Base-by-base conservation (phyloP, 768 basidiomycete species). In the Sistotremastrum suecicum region DNA sequence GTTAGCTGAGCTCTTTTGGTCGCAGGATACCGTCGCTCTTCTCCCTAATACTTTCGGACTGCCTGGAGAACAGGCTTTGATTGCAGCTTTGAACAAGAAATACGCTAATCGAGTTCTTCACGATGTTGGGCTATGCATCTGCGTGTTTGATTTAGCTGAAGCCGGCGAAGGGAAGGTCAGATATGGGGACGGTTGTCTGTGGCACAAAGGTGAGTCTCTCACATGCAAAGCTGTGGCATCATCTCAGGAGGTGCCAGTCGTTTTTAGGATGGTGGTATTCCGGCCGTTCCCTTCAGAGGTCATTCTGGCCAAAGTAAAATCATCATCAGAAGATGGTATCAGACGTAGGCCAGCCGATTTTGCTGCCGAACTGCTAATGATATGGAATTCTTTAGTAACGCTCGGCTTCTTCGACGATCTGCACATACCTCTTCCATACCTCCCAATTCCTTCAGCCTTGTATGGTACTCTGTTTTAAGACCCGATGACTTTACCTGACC, bases 341-440 rank as follows among this genome's bases (percentile, higher is more conserved):
- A 71, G 87, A 61, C 61, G 94, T 92, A 51, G 38, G 85, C 67
- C 10, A 31, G 30, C 43, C 8, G 35, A 1, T 40, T 36, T 32
- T 40, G 12, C 31, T 12, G 12, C 48, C 52, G 7, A 29, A 34
- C 12, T 31, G 12, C 35, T 11, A 39, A 34, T n/a, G 35, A 8
- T 35, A 28, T 46, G 43, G 12, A 47, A 39, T 32, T 33, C 46
- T 45, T 38, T 12, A 94, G 91, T 94, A 30, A 76, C 82, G 20
- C 61, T 95, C 11, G 84, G 82, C 12, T 97, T 98, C 68, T 98
- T 98, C 56, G 87, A 90, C 61, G 91, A 97, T 54, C 80, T 97
- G 28, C 86, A 88, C 57, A 74, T 97, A 40, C 87, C 90, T 0
- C 63, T 74, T 0, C 66, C 74, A 3, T 80, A 87, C 48, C 75